A percentile compares a stretch with the other conserved stretches of the same genome.
These are phyloP conservation scores for Coemansia sp. DNA, from an alignment of 192 early-diverging fungal genomes.

Conservation along the genomic window DNA sequence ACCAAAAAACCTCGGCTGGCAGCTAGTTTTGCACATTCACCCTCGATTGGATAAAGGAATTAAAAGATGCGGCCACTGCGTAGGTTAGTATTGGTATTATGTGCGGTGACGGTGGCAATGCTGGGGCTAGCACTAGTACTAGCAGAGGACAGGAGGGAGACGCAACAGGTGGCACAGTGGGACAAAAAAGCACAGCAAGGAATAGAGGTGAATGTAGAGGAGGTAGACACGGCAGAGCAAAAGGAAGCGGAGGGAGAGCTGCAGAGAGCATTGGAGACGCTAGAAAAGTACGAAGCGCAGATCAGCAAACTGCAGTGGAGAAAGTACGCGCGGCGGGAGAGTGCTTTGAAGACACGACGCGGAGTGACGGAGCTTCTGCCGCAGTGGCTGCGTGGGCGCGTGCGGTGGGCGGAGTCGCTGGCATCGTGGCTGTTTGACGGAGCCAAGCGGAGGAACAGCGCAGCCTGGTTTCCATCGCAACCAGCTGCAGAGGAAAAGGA, in stretches of 20 bases:
- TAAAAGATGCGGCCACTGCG: no score
- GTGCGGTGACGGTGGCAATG: no score
- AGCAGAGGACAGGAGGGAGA: no score
- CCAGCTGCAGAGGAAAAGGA: neutral
- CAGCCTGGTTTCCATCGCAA: neutral
- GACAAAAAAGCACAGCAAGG: neutral
- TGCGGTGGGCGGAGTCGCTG: neutral
- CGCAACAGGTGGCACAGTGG: no score
- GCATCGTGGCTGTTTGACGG: neutral
- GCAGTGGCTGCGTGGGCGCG: neutral
- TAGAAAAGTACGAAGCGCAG: conserved; percentile 17
- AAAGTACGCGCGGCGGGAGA: neutral
- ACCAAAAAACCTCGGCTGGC: no score
- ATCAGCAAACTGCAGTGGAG: neutral
- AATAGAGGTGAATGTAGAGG: neutral
- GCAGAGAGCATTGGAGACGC: conserved; percentile 9
- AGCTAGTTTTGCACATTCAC: no score
- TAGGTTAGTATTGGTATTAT: no score
- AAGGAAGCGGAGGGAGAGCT: neutral
- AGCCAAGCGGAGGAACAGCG: neutral
- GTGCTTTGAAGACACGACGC: conserved; percentile 9
- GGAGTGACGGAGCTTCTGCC: conserved; percentile 17
- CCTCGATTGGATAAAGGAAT: no score
- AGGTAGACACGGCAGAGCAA: neutral
- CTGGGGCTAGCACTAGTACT: no score